Evolutionary conservation across 164 flowering plant genomes (phyloP).

Genomic region (Saururus chinensis): DNA sequence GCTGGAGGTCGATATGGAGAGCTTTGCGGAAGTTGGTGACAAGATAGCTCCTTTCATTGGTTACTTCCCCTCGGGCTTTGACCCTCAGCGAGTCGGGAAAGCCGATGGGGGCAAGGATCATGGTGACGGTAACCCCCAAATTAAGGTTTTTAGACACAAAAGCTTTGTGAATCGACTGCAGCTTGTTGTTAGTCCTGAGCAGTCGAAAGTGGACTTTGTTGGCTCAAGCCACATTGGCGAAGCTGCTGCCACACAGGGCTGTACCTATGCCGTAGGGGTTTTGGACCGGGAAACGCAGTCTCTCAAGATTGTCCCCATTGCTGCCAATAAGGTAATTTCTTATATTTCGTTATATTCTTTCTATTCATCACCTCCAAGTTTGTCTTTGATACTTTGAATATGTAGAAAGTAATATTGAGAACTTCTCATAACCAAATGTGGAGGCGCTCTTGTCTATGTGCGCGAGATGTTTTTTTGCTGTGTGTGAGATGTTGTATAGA

Average conservation of each 20-base stretch:
- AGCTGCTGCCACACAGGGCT: conserved; percentile 37
- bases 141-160: conserved; percentile 7
- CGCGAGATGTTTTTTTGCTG: no score
- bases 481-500: no score
- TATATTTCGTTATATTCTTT: background rate
- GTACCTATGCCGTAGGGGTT: conserved; percentile 62
- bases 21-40: conserved; percentile 1
- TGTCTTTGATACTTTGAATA: no score
- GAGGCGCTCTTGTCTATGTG: no score
- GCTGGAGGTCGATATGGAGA: conserved; percentile 3
- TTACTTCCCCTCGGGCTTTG: conserved; percentile 14
- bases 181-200: conserved; percentile 51
- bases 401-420: no score
- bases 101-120: no score
- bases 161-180: conserved; percentile 12
- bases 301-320: conserved; percentile 65
- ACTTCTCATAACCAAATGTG: no score
- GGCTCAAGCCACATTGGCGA: conserved; percentile 69
- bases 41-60: conserved; percentile 10
- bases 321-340: conserved; percentile 56
- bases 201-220: conserved; percentile 43
- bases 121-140: background rate
- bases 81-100: background rate
- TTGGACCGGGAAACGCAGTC: conserved; percentile 49
- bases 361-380: no score